phyloP scores from a whole-genome alignment of 768 basidiomycete genomes.

The Pleurotus pulmonarius region DNA sequence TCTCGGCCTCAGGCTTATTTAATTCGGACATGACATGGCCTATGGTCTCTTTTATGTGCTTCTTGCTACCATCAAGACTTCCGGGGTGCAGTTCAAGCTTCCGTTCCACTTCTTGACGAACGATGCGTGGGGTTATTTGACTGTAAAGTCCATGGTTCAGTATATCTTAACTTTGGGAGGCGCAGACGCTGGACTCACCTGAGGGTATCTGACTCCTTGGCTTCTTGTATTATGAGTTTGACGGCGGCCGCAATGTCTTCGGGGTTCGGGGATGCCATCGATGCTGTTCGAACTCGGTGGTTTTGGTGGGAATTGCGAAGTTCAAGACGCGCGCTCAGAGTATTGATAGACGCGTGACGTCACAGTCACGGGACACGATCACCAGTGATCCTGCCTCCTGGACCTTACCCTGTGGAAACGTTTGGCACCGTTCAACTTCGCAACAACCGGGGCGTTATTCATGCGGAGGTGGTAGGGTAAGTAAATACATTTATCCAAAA shows the following conservation, averaged over 20 bases:
- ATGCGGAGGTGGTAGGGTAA: neutral
- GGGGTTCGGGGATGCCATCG: neutral
- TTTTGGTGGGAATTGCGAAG: too few relatives aligned
- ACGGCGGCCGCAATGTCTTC: neutral
- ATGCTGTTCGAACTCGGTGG: too few relatives aligned
- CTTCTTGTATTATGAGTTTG: neutral
- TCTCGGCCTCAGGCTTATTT: neutral
- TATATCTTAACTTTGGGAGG: neutral
- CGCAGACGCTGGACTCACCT: neutral
- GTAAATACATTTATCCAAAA: neutral
- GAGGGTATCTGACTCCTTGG: neutral
- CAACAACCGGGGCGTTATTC: neutral
- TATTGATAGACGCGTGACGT: neutral
- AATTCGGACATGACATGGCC: constrained; percentile 28
- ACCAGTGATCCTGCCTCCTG: neutral
- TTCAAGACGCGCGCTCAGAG: too few relatives aligned
- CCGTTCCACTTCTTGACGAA: constrained; percentile 49
- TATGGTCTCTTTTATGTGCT: constrained; percentile 39
- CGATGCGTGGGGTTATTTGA: constrained; percentile 41
- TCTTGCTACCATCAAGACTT: constrained; percentile 26
- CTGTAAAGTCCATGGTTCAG: constrained; percentile 20
- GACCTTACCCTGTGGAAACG: too few relatives aligned
- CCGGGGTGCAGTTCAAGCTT: constrained; percentile 29
- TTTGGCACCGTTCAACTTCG: too few relatives aligned
- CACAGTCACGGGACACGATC: neutral